Evolutionary conservation across 2,329 filamentous ascomycete species (phyloP).

Genomic region (Aspergillus sp.): DNA sequence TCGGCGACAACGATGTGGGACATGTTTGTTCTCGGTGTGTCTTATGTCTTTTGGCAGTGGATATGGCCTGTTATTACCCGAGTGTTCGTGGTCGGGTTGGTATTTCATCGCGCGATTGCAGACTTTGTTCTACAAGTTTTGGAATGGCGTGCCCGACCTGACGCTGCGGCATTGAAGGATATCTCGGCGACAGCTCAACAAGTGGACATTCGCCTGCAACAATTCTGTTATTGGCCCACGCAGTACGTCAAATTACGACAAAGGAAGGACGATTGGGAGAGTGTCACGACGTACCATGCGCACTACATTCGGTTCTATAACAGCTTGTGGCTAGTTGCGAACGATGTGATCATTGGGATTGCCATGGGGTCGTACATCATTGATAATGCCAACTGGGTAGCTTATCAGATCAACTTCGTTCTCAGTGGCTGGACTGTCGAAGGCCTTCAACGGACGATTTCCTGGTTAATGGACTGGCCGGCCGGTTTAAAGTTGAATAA

Average conservation of each 20-base stretch:
- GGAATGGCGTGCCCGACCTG: slow-evolving; percentile 79
- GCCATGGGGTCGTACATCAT: slow-evolving; percentile 95
- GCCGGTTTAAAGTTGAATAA: slow-evolving; percentile 93
- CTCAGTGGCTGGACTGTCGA: slow-evolving; percentile 83
- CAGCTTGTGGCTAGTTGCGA: slow-evolving; percentile 95
- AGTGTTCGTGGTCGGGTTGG: slow-evolving; percentile 73
- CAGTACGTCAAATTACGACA: slow-evolving; percentile 91
- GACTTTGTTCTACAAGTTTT: slow-evolving; percentile 76
- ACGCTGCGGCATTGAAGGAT: slow-evolving; percentile 85
- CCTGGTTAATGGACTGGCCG: slow-evolving; percentile 94
- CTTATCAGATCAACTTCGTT: slow-evolving; percentile 72
- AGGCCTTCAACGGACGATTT: slow-evolving; percentile 82
- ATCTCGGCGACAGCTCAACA: slow-evolving; percentile 96
- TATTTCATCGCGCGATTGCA: slow-evolving; percentile 76
- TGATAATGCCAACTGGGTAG: slow-evolving; percentile 85
- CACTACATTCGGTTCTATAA: slow-evolving; percentile 99
- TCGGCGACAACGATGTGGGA: slow-evolving; percentile 86
- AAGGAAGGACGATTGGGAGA: slow-evolving; percentile 89
- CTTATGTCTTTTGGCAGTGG: slow-evolving; percentile 71
- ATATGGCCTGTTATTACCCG: slow-evolving; percentile 73
- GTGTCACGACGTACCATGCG: slow-evolving; percentile 89
- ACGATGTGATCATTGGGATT: slow-evolving; percentile 98
- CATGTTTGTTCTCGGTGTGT: slow-evolving; percentile 66
- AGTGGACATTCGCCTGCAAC: slow-evolving; percentile 92
- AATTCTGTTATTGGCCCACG: slow-evolving; percentile 99